Conservation (phyloP, 2,329 filamentous ascomycete species). For the Thielaviopsis populi region DNA sequence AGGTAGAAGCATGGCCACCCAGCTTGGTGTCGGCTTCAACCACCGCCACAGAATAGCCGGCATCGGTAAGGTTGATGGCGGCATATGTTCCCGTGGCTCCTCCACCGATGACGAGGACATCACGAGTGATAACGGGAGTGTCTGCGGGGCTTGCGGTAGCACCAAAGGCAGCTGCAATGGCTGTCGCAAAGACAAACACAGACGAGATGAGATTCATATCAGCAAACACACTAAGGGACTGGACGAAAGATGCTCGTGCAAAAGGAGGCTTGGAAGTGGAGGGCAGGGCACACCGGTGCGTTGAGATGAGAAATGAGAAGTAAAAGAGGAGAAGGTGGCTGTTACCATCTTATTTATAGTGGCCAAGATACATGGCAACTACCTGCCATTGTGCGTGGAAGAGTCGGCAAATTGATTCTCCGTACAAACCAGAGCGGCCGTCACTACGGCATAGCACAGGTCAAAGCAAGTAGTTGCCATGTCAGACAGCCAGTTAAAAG, state of each 20-base stretch:
- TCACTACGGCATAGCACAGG: not conserved
- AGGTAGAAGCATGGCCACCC: slow-evolving; percentile 58
- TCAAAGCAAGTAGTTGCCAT: not conserved
- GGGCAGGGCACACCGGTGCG: not conserved
- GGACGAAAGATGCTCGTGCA: not conserved
- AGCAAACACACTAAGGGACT: not conserved
- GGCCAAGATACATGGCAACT: not conserved
- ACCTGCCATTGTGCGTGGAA: no score
- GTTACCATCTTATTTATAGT: not conserved
- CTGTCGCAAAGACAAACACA: not conserved
- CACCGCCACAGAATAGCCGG: slow-evolving; percentile 54
- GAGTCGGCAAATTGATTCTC: no score
- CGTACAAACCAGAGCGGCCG: no score
- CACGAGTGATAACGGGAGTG: slow-evolving; percentile 36
- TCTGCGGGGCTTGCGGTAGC: slow-evolving; percentile 9
- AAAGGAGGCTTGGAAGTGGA: not conserved
- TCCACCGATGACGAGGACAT: slow-evolving; percentile 54
- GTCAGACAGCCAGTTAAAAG: not conserved
- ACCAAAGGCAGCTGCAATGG: not conserved
- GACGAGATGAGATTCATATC: not conserved
- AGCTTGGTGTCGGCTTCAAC: slow-evolving; percentile 60
- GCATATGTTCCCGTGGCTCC: slow-evolving; percentile 57
- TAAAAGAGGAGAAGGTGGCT: not conserved
- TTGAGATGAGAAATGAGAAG: not conserved
- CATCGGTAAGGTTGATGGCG: slow-evolving; percentile 54